phyloP scores from a whole-genome alignment of 164 flowering plant genomes.

The Nymphaea thermarum region DNA sequence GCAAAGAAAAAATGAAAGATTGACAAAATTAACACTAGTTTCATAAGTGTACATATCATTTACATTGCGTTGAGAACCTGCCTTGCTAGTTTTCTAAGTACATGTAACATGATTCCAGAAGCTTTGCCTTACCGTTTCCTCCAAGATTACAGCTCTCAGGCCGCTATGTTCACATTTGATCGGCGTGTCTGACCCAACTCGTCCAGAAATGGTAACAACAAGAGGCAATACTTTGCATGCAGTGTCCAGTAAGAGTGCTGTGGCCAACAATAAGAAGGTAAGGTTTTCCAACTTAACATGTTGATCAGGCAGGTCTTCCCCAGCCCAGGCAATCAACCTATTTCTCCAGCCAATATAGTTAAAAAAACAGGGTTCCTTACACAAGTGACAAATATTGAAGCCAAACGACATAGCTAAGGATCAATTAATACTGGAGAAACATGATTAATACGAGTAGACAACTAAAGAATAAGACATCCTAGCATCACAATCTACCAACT shows the following conservation, averaged over 20 bases:
- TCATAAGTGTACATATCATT: not conserved
- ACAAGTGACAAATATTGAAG: no score
- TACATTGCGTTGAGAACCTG: no score
- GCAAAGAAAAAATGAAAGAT: not conserved
- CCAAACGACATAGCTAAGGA: no score
- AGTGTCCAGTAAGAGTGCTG: constrained; percentile 73
- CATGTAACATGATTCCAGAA: no score
- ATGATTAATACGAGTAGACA: no score
- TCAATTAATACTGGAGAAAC: no score
- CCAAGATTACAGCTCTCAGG: constrained; percentile 84
- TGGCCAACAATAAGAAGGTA: not conserved
- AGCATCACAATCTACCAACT: no score
- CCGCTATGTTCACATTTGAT: constrained; percentile 82
- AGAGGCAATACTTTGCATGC: constrained; percentile 73
- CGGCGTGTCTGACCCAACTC: constrained; percentile 88
- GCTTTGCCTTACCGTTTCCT: constrained; percentile 63
- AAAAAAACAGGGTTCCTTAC: not conserved
- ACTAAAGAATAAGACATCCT: no score
- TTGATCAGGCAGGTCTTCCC: no score
- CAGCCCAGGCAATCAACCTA: not conserved
- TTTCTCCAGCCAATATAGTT: not conserved
- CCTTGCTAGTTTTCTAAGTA: no score
- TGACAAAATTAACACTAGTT: not conserved
- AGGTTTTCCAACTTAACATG: no score
- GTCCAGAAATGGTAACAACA: constrained; percentile 81